These are phyloP conservation scores for Podaxis sp. DNA, from an alignment of 768 basidiomycete species.

Conservation along the genomic window DNA sequence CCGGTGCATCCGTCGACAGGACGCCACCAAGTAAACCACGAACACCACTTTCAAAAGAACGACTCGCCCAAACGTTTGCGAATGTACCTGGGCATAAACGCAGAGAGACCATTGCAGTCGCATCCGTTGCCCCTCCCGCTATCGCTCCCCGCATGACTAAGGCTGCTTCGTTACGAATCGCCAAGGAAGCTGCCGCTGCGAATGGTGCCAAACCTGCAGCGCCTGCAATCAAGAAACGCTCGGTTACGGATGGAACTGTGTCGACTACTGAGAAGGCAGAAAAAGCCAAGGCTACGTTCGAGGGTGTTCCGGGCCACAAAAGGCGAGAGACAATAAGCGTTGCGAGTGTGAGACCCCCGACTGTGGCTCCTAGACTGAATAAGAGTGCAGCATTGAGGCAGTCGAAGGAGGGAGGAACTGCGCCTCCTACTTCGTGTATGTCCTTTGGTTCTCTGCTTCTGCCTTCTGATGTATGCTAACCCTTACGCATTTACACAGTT, in stretches of 20 bases:
- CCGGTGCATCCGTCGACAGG: slow-evolving; percentile 48
- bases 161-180: slow-evolving; percentile 70
- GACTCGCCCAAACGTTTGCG: slow-evolving; percentile 61
- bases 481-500: slow-evolving; percentile 34
- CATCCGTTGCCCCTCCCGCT: slow-evolving; percentile 69
- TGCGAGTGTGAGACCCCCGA: slow-evolving; percentile 63
- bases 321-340: slow-evolving; percentile 74
- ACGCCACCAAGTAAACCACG: slow-evolving; percentile 45
- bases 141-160: slow-evolving; percentile 77
- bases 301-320: slow-evolving; percentile 85
- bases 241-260: slow-evolving; percentile 28
- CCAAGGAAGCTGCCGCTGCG: slow-evolving; percentile 32
- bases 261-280: slow-evolving; percentile 18
- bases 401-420: slow-evolving; percentile 47
- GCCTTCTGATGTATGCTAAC: neutral
- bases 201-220: neutral
- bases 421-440: slow-evolving; percentile 70
- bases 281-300: slow-evolving; percentile 53
- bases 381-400: slow-evolving; percentile 69
- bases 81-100: slow-evolving; percentile 87
- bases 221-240: slow-evolving; percentile 38
- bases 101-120: slow-evolving; percentile 61
- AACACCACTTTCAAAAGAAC: slow-evolving; percentile 58
- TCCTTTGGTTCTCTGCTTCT: slow-evolving; percentile 17
- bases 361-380: slow-evolving; percentile 70